Evolutionary conservation across 176 grass and related monocot genomes (phyloP).

Genomic region (Neostapfia colusana): DNA sequence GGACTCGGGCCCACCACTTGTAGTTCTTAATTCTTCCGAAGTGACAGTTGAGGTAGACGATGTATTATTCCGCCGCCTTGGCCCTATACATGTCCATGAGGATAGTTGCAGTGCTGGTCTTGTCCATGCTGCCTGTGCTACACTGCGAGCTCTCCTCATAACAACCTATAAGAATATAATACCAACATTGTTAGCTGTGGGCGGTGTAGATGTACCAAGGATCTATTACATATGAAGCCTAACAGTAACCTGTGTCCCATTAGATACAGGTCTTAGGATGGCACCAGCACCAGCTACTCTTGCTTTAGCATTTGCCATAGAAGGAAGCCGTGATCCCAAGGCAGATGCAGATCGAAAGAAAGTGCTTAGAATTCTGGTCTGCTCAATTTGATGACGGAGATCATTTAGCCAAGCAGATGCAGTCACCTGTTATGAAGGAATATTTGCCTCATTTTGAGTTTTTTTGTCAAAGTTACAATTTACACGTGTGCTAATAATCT

Average conservation of each 20-base stretch:
- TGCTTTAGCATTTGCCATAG: slow-evolving; percentile 93
- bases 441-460: not conserved
- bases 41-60: slow-evolving; percentile 49
- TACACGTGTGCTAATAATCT: not conserved
- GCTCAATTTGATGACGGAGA: slow-evolving; percentile 89
- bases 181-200: not conserved
- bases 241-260: slow-evolving; percentile 72
- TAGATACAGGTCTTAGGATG: slow-evolving; percentile 90
- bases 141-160: slow-evolving; percentile 80
- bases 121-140: slow-evolving; percentile 86
- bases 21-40: slow-evolving; percentile 44
- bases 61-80: slow-evolving; percentile 59
- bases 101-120: slow-evolving; percentile 71
- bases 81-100: slow-evolving; percentile 93
- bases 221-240: slow-evolving; percentile 11
- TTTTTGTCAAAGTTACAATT: not conserved
- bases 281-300: slow-evolving; percentile 93
- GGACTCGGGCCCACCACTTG: slow-evolving; percentile 37
- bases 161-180: slow-evolving; percentile 58
- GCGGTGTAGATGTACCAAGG: not conserved
- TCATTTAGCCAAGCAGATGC: slow-evolving; percentile 96
- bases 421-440: slow-evolving; percentile 63
- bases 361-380: slow-evolving; percentile 90
- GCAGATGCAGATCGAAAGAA: slow-evolving; percentile 95
- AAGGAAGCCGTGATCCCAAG: slow-evolving; percentile 84